These are phyloP conservation scores for Rhodocollybia butyracea DNA, from an alignment of 768 basidiomycete species.

Conservation along the genomic window DNA sequence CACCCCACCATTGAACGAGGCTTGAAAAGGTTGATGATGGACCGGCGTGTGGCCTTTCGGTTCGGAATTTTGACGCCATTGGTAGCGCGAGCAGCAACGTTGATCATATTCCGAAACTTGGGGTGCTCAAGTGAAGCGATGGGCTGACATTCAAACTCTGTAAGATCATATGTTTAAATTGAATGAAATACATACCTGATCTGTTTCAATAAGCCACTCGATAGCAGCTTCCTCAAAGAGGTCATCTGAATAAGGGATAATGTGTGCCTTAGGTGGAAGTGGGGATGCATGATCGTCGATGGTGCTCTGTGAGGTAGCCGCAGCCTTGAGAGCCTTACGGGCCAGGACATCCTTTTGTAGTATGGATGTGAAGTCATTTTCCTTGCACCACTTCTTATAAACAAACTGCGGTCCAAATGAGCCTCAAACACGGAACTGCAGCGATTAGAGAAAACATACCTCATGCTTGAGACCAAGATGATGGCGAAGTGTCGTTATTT, in stretches of 20 bases:
- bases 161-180: background rate
- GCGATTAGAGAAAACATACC: background rate
- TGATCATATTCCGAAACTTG: constrained; percentile 21
- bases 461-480: background rate
- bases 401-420: constrained; percentile 5
- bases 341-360: constrained; percentile 20
- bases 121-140: constrained; percentile 22
- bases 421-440: background rate
- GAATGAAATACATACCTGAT: constrained; percentile 35
- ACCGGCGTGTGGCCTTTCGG: constrained; percentile 12
- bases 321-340: constrained; percentile 10
- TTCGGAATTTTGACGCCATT: constrained; percentile 21
- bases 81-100: constrained; percentile 21
- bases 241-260: constrained; percentile 26
- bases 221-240: constrained; percentile 26
- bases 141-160: constrained; percentile 14
- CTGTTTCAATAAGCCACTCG: no score
- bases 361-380: constrained; percentile 25
- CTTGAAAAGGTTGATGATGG: constrained; percentile 21
- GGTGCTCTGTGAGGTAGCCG: background rate
- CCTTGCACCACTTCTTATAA: constrained; percentile 26
- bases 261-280: constrained; percentile 10
- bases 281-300: constrained; percentile 25
- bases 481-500: background rate
- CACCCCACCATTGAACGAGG: constrained; percentile 31